A percentile compares a stretch with the other conserved stretches of the same genome.
Evolutionary conservation across 1,284 basidiomycete genomes (phyloP).

Genomic region (Cronartium ribicola): DNA sequence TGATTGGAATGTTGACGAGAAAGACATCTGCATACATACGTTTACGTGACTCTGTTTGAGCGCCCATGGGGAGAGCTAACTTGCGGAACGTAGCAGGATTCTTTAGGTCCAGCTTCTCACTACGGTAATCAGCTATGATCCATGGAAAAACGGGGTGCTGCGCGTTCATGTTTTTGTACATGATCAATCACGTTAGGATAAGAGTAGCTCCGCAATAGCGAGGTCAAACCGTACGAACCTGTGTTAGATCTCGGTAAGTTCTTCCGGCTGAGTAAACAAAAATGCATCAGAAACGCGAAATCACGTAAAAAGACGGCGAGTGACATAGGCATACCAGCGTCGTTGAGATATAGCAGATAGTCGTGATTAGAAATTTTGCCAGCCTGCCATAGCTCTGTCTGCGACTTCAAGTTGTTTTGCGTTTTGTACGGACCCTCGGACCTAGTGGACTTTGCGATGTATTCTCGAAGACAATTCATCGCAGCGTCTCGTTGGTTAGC

Average conservation of each 20-base stretch:
- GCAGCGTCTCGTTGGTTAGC: slow-evolving; percentile 30
- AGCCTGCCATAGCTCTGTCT: slow-evolving; percentile 38
- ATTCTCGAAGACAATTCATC: slow-evolving; percentile 23
- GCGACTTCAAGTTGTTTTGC: slow-evolving; percentile 23
- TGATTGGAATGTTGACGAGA: slow-evolving; percentile 58
- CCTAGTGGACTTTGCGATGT: slow-evolving; percentile 31
- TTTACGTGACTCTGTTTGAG: slow-evolving; percentile 65
- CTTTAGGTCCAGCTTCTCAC: slow-evolving; percentile 66
- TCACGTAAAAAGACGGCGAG: background rate
- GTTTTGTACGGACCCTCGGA: slow-evolving; percentile 27
- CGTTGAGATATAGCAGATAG: slow-evolving; percentile 36
- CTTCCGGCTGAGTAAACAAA: slow-evolving; percentile 18
- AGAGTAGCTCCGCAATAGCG: no score
- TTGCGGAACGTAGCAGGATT: slow-evolving; percentile 68
- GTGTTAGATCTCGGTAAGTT: slow-evolving; percentile 32
- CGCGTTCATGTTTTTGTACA: background rate
- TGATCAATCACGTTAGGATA: slow-evolving; percentile 1
- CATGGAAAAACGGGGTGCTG: slow-evolving; percentile 79
- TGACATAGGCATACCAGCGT: slow-evolving; percentile 16
- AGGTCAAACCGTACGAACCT: slow-evolving; percentile 38
- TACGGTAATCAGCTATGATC: slow-evolving; percentile 81
- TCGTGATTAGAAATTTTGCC: slow-evolving; percentile 35
- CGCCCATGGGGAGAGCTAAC: slow-evolving; percentile 84
- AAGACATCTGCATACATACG: slow-evolving; percentile 53
- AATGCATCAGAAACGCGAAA: background rate